Conservation (phyloP, 306 rosid species). For the Dalbergia cochinchinensis region DNA sequence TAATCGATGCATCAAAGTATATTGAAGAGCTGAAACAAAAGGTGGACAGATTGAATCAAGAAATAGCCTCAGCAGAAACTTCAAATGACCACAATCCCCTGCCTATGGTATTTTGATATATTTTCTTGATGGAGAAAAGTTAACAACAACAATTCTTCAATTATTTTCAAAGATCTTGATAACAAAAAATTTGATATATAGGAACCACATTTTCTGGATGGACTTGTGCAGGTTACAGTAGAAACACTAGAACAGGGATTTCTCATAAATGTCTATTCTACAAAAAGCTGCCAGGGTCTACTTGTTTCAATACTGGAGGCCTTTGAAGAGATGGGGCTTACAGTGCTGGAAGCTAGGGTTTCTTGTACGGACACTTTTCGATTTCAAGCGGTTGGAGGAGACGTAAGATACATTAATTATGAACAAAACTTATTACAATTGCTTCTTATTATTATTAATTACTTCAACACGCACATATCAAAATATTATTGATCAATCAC, state of each 20-base stretch:
- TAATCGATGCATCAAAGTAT: slow-evolving; percentile 89
- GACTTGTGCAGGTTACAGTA: slow-evolving; percentile 75
- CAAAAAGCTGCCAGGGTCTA: slow-evolving; percentile 76
- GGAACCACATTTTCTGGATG: slow-evolving; percentile 6
- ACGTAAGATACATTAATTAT: slow-evolving; percentile 58
- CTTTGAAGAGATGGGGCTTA: slow-evolving; percentile 87
- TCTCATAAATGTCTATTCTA: slow-evolving; percentile 74
- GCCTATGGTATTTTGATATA: slow-evolving; percentile 65
- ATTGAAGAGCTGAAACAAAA: slow-evolving; percentile 85
- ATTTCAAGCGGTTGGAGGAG: slow-evolving; percentile 89
- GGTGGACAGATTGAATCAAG: slow-evolving; percentile 84
- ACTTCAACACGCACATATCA: slow-evolving; percentile 10
- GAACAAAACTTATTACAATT: neutral
- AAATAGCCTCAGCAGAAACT: slow-evolving; percentile 63
- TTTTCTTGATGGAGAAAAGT: neutral
- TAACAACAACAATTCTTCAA: no score
- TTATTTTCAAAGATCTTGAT: neutral
- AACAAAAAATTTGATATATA: neutral
- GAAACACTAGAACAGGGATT: slow-evolving; percentile 90
- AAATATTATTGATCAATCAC: neutral
- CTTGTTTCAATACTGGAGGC: slow-evolving; percentile 87
- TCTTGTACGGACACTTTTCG: slow-evolving; percentile 85
- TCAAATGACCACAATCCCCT: slow-evolving; percentile 54
- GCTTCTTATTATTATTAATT: neutral
- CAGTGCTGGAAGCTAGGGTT: slow-evolving; percentile 97